Base-by-base conservation (phyloP, 2,329 filamentous ascomycete species). In the Ophiostoma triangulosporum region DNA sequence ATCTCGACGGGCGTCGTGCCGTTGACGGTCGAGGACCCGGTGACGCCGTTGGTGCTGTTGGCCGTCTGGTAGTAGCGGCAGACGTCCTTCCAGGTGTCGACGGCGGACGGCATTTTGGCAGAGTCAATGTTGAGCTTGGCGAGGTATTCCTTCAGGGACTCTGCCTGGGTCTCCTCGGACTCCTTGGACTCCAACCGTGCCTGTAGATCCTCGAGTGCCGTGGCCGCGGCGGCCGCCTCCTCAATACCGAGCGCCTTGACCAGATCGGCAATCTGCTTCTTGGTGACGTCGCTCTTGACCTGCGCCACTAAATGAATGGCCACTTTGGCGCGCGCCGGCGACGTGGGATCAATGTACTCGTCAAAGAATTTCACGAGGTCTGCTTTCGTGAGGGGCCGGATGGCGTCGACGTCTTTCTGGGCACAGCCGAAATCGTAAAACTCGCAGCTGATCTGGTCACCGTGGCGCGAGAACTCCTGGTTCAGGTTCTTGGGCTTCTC, bases 401-500 rank as follows among this genome's bases (percentile, higher is more conserved):
- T 80, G 51, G 81, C 71, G 29, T 78, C 80, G 8, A 88, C 90
- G 64, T 97, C 91, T 48, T 78, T 76, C 59, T 88, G 83, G 48
- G 79, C 80, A 64, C 86, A 81, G 62, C 88, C 77, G 67, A 97
- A 98, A 67, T 96, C 89, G 66, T 90, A 94, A 60, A 84, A 87
- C 64, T 96, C 90, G 51, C 77, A 85, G 50, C 80, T 78, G 60
- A 98, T 88, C 63, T 96, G 88, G 50, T 75, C 76, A 90, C 88
- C 95, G 64, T 94, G 84, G 45, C 88, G 78, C 53, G 75, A 77
- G 5, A 83, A 88, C 70, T 98, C 93, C 59, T 91, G 85, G 56
- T 83, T 79, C 48, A 98, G 72, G 60, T 96, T 97, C 75, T 95
- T 95, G 61, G 95, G 68, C 68, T 94, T 95, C 69, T 97, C 90